Evolutionary conservation across 768 basidiomycete genomes (phyloP).

Genomic region (Dictyophora rubrovolvata): DNA sequence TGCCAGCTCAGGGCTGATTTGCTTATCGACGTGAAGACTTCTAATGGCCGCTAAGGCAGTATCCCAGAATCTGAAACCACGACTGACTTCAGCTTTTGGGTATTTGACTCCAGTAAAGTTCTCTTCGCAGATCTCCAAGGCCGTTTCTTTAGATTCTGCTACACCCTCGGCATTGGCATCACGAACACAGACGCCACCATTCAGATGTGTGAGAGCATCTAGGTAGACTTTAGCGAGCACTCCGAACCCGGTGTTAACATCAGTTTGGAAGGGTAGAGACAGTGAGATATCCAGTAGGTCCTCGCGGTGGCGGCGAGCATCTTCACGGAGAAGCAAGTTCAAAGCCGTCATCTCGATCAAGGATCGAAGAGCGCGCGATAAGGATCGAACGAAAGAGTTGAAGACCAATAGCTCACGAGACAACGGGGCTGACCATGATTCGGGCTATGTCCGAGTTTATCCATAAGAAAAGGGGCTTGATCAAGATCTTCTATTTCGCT

Average conservation of each 20-base stretch:
- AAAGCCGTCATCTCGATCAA: constrained; percentile 84
- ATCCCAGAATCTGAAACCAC: constrained; percentile 99
- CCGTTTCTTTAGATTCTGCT: constrained; percentile 72
- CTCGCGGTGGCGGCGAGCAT: constrained; percentile 78
- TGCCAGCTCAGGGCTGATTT: constrained; percentile 77
- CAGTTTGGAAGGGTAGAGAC: constrained; percentile 88
- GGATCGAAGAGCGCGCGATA: constrained; percentile 83
- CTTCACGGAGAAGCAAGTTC: constrained; percentile 86
- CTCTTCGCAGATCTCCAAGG: constrained; percentile 86
- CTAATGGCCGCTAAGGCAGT: constrained; percentile 84
- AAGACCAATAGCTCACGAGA: constrained; percentile 95
- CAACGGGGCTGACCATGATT: constrained; percentile 91
- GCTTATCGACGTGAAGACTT: constrained; percentile 73
- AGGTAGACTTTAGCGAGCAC: constrained; percentile 95
- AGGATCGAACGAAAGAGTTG: constrained; percentile 91
- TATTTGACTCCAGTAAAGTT: constrained; percentile 88
- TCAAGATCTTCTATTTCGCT: constrained; percentile 16
- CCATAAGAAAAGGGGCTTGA: constrained; percentile 9
- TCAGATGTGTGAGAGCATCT: constrained; percentile 83
- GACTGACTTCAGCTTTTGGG: constrained; percentile 82
- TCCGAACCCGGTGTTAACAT: constrained; percentile 97
- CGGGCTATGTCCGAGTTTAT: constrained; percentile 41
- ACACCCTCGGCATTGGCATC: constrained; percentile 74
- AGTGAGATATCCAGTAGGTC: constrained; percentile 88
- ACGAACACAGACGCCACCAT: constrained; percentile 65